Evolutionary conservation across 768 basidiomycete species (phyloP), one percentile per base, ranked within the genome.

Genomic region (Naganishia randhawae): DNA sequence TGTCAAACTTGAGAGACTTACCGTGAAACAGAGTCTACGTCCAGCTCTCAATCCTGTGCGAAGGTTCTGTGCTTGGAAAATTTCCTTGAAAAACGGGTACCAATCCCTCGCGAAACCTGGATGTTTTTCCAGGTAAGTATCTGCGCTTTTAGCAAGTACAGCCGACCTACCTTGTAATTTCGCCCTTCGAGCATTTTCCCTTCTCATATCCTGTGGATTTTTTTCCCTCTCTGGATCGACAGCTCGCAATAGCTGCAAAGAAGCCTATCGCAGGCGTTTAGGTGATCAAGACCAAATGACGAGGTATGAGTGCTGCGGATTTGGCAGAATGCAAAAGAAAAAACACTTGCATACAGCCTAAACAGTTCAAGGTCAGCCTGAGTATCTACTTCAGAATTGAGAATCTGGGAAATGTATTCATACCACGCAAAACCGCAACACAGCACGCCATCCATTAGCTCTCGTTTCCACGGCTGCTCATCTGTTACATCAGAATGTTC

Each of bases 381-480:
- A 42, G 14, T 42, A 17, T 19, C 7, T 7, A 19, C 7, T 16
- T 6, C 42, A 42, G 31, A 10, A 35, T 4, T 17, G n/a, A 22
- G 17, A 57, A 17, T 11, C n/a, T 14, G n/a, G 3, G 17, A 33
- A n/a, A 29, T 2, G 1, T 5, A 57, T 16, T 8, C 57, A 22
- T 42, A 41, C 57, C 57, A 61, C 27, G 57, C 22, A 37, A 61
- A 39, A 11, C 57, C 57, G 41, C 37, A 31, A 37, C 57, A 61
- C 11, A 61, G 37, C 25, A 41, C 39, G 1, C 29, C 19, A 22
- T 55, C 57, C 3, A 61, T 13, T 19, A 22, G 25, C 9, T 41
- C 27, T 29, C 37, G 19, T 25, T 61, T 41, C 57, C 35, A 61
- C 2, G 39, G 19, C 7, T 2, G 14, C 35, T 10, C 27, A 25